Conservation (phyloP, 148 eudicot species). For the Amaranthus cruentus region DNA sequence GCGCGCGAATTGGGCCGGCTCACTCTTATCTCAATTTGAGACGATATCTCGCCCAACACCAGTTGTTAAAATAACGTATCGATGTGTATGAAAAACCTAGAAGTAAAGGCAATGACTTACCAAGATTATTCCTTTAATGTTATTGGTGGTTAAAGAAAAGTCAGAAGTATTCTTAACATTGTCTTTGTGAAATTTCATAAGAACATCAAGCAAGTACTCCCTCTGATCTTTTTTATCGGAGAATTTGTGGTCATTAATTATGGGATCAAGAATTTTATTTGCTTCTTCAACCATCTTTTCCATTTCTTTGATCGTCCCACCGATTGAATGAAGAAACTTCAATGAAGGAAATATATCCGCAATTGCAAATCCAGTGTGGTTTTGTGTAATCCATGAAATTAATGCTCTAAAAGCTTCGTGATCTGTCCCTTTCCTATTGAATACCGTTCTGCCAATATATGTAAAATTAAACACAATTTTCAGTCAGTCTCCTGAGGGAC, state of each 20-base stretch:
- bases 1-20: too few species aligned
- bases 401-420: slow-evolving; percentile 6
- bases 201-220: slow-evolving; percentile 21
- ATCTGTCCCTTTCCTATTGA: slow-evolving; percentile 13
- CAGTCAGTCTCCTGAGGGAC: too few species aligned
- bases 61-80: too few species aligned
- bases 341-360: slow-evolving; percentile 27
- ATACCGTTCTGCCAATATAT: too few species aligned
- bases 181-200: slow-evolving; percentile 14
- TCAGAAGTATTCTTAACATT: not conserved
- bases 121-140: slow-evolving; percentile 20
- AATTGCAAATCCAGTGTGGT: not conserved
- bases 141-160: slow-evolving; percentile 15
- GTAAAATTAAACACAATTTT: too few species aligned
- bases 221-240: not conserved
- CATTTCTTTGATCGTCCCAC: slow-evolving; percentile 7
- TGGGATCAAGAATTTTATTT: slow-evolving; percentile 18
- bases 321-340: slow-evolving; percentile 12
- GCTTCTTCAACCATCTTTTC: not conserved
- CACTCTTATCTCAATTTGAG: too few species aligned
- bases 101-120: not conserved
- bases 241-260: slow-evolving; percentile 17
- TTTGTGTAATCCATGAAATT: not conserved
- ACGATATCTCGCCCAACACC: too few species aligned
- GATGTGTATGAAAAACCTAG: too few species aligned